Base-by-base conservation (phyloP, 2,329 filamentous ascomycete genomes). In the Lasiodiplodia hormozganensis region DNA sequence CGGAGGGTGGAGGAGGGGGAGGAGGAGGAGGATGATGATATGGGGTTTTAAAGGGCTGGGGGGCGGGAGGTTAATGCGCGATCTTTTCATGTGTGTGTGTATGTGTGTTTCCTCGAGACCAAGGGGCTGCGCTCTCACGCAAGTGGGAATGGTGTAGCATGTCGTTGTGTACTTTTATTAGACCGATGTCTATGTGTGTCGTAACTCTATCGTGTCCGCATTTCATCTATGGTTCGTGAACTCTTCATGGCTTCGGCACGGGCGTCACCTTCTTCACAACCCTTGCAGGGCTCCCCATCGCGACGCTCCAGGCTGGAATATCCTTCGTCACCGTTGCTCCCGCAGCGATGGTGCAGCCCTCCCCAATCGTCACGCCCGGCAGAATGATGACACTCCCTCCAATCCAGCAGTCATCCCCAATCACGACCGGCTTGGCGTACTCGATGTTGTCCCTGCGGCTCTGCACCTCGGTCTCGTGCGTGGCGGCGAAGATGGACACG, bases 291-390 rank as follows among this genome's bases (percentile, higher is more conserved):
- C 91, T 92, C 0, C 90, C 90, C 28, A 84, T 89, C 1, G 88
- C 89, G 11, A 89, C 84, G 11, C 85, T 85, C 71, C 87, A 89
- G 11, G 86, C 84, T 4, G 87, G 85, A 18, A 92, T 86, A 77
- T 90, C 84, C 80, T 90, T 95, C 1, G 92, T 95, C 25, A 97
- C 93, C 3, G 96, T 92, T 76, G 90, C 92, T 0, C 91, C 92
- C 2, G 93, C 93, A 1, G 92, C 93, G 69, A 96, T 85, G 0
- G 90, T 92, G 6, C 83, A 85, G 0, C 93, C 93, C 68, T 85
- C 84, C 0, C 94, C 93, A 71, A 97, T 90, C 1, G 86, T 94
- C 28, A 97, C 89, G 0, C 93, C 93, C 0, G 92, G 89, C 53
- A 94, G 81, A n/a, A 97, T 87, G 0, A 80, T 77, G 2, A 79